These are phyloP conservation scores for Lagenaria siceraria DNA, from an alignment of 306 rosid species.

Conservation along the genomic window DNA sequence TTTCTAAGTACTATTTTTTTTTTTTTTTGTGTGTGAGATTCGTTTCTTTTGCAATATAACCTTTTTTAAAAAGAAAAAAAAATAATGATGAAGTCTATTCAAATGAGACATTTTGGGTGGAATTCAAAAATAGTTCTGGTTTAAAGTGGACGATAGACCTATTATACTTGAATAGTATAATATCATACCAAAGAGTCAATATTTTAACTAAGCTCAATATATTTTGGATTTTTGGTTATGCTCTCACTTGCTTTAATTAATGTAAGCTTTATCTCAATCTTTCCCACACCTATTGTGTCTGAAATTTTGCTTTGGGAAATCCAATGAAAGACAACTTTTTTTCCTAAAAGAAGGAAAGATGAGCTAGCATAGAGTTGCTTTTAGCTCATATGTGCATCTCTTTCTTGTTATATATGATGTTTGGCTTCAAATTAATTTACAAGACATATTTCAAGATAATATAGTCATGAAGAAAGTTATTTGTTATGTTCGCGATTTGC, in stretches of 20 bases:
- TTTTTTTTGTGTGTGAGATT: too few relatives aligned
- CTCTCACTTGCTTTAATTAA: background rate
- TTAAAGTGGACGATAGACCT: background rate
- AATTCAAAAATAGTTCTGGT: background rate
- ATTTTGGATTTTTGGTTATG: background rate
- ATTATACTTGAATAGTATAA: background rate
- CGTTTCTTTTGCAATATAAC: too few relatives aligned
- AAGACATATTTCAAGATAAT: too few relatives aligned
- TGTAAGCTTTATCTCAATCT: background rate
- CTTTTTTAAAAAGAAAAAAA: too few relatives aligned
- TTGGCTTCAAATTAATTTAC: too few relatives aligned
- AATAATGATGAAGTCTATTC: background rate
- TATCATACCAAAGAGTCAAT: background rate
- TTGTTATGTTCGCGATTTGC: background rate
- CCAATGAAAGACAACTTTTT: too few relatives aligned
- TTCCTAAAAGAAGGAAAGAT: background rate
- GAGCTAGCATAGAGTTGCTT: background rate
- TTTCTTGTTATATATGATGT: background rate
- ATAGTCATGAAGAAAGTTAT: too few relatives aligned
- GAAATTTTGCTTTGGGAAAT: background rate
- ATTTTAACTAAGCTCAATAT: background rate
- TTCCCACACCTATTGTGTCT: background rate
- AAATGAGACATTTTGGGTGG: background rate
- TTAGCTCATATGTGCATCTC: background rate
- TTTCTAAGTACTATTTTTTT: too few relatives aligned